A percentile compares a stretch with the other conserved stretches of the same genome.
Evolutionary conservation across 352 stramenopile genomes (phyloP).

Genomic region (Thalassiosira mediterranea): DNA sequence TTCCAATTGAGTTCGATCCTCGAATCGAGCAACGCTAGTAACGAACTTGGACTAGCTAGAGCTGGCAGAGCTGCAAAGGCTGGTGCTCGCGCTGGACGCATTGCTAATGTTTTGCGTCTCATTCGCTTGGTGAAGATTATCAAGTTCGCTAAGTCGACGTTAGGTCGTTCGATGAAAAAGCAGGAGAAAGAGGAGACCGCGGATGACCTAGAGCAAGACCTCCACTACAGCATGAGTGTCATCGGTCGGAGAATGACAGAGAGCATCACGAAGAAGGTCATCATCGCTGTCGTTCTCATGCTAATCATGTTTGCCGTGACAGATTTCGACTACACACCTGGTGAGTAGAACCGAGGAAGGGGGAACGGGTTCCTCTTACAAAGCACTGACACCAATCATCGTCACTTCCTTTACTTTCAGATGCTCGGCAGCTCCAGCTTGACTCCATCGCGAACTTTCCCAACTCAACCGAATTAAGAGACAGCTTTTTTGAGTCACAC

Average conservation of each 20-base stretch:
- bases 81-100: conserved; percentile 37
- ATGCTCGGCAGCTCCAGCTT: conserved; percentile 88
- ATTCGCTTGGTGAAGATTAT: conserved; percentile 53
- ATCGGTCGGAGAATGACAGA: conserved; percentile 90
- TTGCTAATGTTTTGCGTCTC: conserved; percentile 37
- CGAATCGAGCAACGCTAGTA: neutral
- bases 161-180: conserved; percentile 34
- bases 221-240: conserved; percentile 83
- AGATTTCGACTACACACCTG: conserved; percentile 85
- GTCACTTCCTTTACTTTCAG: too few relatives aligned
- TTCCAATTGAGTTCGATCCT: conserved; percentile 19
- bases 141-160: conserved; percentile 49
- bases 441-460: conserved; percentile 83
- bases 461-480: conserved; percentile 76
- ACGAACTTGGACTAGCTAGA: conserved; percentile 46
- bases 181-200: conserved; percentile 42
- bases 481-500: conserved; percentile 47
- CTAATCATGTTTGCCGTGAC: conserved; percentile 89
- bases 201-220: conserved; percentile 74
- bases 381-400: too few relatives aligned
- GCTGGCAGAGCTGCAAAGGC: conserved; percentile 49
- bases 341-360: too few relatives aligned
- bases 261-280: conserved; percentile 79
- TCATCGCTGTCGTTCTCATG: conserved; percentile 90
- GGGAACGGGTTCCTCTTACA: too few relatives aligned